Evolutionary conservation across 2,329 filamentous ascomycete species (phyloP), one percentile per base, ranked within the genome.

Genomic region (Paraconiothyrium brasiliense): DNA sequence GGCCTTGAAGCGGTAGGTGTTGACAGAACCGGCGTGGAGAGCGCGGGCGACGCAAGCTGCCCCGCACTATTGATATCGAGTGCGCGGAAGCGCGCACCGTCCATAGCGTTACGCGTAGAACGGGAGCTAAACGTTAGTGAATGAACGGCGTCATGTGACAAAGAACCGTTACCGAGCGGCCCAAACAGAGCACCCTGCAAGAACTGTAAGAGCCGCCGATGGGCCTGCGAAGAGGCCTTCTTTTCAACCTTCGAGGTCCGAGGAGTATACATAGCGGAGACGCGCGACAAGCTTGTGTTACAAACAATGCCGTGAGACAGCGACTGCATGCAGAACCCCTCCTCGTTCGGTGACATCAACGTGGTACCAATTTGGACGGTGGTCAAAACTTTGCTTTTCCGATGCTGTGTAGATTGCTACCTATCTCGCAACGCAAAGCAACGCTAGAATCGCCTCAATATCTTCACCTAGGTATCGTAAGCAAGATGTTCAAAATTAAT

Each of bases 301-400:
- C 58, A 60, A 60, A 60, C 58, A 60, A 60, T 46, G 52, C 37
- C 35, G 58, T 56, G 51, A 44, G 37, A 60, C 58, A 56, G 16
- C n/a, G 32, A 24, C 50, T 35, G 44, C 50, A 59, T 50, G 51
- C 50, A 54, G 48, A n/a, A 6, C 37, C 48, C 37, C 27, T 35
- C 34, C n/a, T n/a, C 37, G 13, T 27, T 22, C 22, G 14, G n/a
- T 37, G 9, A 41, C 22, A 35, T 47, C 22, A 37, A 52, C 20
- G 34, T 54, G 24, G 37, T 20, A 54, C 39, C 51, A 54, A 20
- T 32, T 22, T 34, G 22, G 51, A n/a, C 13, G 9, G 14, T 27
- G 32, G 39, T 20, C 30, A 44, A 44, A 22, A 20, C 1, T 44
- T 44, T 44, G 37, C 50, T 16, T n/a, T 41, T 20, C 27, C 27